Evolutionary conservation across 2,329 filamentous ascomycete genomes (phyloP), one percentile per base, ranked within the genome.

Genomic region (Penicillium nordicum): DNA sequence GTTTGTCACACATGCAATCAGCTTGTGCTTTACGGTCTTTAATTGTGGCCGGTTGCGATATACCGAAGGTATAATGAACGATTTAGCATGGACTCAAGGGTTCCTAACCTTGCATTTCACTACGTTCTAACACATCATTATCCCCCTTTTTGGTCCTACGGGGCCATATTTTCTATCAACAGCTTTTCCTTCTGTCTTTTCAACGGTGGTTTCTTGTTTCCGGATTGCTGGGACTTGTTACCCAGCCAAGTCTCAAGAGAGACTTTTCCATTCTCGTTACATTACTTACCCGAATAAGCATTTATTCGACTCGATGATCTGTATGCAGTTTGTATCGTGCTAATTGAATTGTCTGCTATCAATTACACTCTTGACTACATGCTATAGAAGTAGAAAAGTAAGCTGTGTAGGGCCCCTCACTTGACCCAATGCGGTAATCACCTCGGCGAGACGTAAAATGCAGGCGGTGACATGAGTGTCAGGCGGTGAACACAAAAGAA

Each of bases 221-320:
- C 55, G 55, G 63, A 65, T 59, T 57, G 61, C 61, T 53, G 62
- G 61, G 64, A 58, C 57, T 57, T 55, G 45, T 54, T 53, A 42
- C 53, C 52, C 42, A 54, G 52, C 43, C 38, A 47, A 44, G 29
- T 48, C 45, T 55, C 30, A 46, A 23, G 27, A 21, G 50, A 54
- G 43, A 46, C 48, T 30, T 47, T 53, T 53, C 32, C 36, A 42
- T 60, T 60, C 55, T 55, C 53, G 53, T 50, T 54, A 57, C 57
- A 50, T 53, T 54, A 57, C 49, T 57, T 49, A 49, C 53, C 41
- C 36, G 49, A 47, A 57, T 45, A 49, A 43, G 36, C 40, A 57
- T 59, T 59, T 52, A 37, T 48, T 47, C n/a, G 45, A 50, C 38
- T 50, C 36, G 29, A 56, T 46, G 53, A 56, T 56, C 53, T 56